phyloP scores from a whole-genome alignment of 2,329 filamentous ascomycete genomes.

The Leptographium radiaticola region DNA sequence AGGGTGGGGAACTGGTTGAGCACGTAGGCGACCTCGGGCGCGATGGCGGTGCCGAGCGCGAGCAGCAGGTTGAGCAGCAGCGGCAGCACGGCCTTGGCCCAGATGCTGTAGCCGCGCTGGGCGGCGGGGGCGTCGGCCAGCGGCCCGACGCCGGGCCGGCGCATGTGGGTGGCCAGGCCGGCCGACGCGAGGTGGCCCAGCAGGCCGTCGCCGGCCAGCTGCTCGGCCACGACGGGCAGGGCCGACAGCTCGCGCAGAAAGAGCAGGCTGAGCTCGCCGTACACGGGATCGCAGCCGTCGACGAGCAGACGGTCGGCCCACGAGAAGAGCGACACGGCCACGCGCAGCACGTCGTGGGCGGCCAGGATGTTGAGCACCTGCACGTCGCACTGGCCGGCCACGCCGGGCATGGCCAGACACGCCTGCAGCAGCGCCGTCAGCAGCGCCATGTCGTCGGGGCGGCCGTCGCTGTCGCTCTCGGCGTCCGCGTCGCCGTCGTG shows the following conservation, averaged over 20 bases:
- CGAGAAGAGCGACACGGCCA: conserved; percentile 77
- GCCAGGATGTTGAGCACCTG: conserved; percentile 60
- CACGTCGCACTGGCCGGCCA: conserved; percentile 52
- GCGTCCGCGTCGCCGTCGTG: conserved; percentile 54
- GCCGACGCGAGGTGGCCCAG: conserved; percentile 68
- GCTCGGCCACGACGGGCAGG: conserved; percentile 70
- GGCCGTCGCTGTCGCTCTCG: conserved; percentile 18
- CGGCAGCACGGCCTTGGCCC: conserved; percentile 78
- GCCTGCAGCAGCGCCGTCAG: conserved; percentile 81
- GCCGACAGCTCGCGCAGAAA: conserved; percentile 82
- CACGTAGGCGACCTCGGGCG: conserved; percentile 73
- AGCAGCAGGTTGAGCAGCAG: conserved; percentile 79
- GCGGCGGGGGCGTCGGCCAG: conserved; percentile 58
- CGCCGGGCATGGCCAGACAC: conserved; percentile 64
- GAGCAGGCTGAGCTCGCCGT: conserved; percentile 80
- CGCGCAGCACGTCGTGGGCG: conserved; percentile 61
- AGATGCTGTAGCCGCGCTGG: conserved; percentile 74
- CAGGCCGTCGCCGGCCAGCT: conserved; percentile 76
- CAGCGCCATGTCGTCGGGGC: conserved; percentile 72
- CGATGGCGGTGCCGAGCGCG: conserved; percentile 67
- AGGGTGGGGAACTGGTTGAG: conserved; percentile 81
- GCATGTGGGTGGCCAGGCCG: conserved; percentile 65
- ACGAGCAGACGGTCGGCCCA: conserved; percentile 79
- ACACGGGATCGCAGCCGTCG: conserved; percentile 62
- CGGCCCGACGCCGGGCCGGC: conserved; percentile 57